Evolutionary conservation across 257 asterid genomes (phyloP).

Genomic region (Fraxinus cuspidata): DNA sequence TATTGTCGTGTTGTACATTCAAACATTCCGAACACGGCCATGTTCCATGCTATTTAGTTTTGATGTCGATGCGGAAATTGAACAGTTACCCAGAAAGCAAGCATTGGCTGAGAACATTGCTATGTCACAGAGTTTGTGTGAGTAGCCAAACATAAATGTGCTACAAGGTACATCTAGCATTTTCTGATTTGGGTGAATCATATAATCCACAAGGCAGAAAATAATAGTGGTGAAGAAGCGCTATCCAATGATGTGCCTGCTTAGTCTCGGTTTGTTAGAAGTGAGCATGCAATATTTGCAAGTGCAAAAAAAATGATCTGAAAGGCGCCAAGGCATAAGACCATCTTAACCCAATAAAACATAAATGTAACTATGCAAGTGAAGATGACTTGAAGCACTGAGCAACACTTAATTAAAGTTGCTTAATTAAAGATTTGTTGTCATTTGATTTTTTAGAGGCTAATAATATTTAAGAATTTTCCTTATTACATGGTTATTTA

Average conservation of each 20-base stretch:
- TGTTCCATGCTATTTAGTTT: slow-evolving; percentile 51
- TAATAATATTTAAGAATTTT: too few species aligned
- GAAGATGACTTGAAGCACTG: too few species aligned
- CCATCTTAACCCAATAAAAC: too few species aligned
- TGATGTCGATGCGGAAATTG: slow-evolving; percentile 84
- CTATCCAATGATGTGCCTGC: slow-evolving; percentile 48
- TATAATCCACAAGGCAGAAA: slow-evolving; percentile 36
- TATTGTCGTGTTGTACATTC: too few species aligned
- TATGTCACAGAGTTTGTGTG: slow-evolving; percentile 35
- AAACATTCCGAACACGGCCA: too few species aligned
- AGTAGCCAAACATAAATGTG: slow-evolving; percentile 35
- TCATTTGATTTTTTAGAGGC: too few species aligned
- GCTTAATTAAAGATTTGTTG: too few species aligned
- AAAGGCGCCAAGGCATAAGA: too few species aligned
- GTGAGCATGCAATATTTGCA: slow-evolving; percentile 35
- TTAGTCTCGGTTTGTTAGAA: slow-evolving; percentile 76
- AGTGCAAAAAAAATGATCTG: too few species aligned
- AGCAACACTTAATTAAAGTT: too few species aligned
- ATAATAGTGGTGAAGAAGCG: slow-evolving; percentile 36
- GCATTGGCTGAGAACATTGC: slow-evolving; percentile 43
- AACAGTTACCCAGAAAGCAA: slow-evolving; percentile 57
- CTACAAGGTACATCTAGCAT: slow-evolving; percentile 33
- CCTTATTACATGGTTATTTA: too few species aligned
- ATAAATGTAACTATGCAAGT: too few species aligned
- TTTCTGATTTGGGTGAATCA: slow-evolving; percentile 36